Evolutionary conservation across 1,284 basidiomycete genomes (phyloP).

Genomic region (Ganoderma boninense): DNA sequence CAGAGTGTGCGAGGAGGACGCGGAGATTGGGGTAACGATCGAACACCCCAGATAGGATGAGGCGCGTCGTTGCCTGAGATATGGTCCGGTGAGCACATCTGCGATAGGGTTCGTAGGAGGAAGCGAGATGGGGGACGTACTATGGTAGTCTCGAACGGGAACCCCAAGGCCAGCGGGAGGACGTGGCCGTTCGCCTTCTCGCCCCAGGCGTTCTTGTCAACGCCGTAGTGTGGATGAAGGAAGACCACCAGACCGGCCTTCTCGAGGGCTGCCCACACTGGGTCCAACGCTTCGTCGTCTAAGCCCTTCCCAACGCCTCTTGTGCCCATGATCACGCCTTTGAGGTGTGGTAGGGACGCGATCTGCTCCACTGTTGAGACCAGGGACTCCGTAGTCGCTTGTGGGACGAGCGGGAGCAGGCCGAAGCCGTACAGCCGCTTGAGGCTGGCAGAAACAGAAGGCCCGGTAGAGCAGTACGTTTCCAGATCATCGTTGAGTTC

Average conservation of each 20-base stretch:
- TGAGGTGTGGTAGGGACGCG: constrained; percentile 68
- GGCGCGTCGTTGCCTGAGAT: constrained; percentile 73
- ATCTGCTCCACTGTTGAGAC: constrained; percentile 74
- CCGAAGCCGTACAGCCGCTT: constrained; percentile 85
- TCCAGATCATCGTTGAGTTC: constrained; percentile 83
- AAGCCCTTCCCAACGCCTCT: constrained; percentile 80
- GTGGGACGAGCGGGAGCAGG: constrained; percentile 82
- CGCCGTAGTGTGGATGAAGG: constrained; percentile 85
- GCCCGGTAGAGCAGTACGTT: constrained; percentile 74
- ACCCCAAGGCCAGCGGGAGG: constrained; percentile 84
- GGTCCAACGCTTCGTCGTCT: constrained; percentile 80
- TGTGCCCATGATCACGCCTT: constrained; percentile 85
- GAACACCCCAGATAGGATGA: constrained; percentile 83
- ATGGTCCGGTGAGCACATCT: background rate
- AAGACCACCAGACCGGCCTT: constrained; percentile 76
- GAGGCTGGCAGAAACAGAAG: constrained; percentile 50
- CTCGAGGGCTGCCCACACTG: constrained; percentile 80
- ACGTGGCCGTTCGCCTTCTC: constrained; percentile 84
- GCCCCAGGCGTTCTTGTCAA: constrained; percentile 74
- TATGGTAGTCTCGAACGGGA: constrained; percentile 89
- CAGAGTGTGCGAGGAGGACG: constrained; percentile 85
- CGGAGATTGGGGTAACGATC: constrained; percentile 80
- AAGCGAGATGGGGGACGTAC: constrained; percentile 51
- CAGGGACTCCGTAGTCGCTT: constrained; percentile 60
- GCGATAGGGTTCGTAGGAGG: background rate